These are phyloP conservation scores for Butyriboletus loyo DNA, from an alignment of 768 basidiomycete species.

Conservation along the genomic window DNA sequence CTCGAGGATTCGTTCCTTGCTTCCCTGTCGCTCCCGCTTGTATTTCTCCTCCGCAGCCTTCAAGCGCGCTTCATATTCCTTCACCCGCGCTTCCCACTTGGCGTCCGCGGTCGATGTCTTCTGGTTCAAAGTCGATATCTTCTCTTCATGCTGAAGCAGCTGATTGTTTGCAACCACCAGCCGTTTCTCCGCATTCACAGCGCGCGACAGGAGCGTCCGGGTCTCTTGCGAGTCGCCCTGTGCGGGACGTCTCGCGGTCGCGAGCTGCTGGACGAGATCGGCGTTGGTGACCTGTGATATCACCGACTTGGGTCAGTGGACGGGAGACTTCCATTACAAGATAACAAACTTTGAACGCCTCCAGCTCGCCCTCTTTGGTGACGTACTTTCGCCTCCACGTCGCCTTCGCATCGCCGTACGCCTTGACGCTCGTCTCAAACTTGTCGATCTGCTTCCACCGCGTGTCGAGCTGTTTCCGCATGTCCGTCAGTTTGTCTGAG, in stretches of 20 bases:
- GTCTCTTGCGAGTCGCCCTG: slow-evolving; percentile 67
- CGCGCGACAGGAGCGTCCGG: slow-evolving; percentile 65
- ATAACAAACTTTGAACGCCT: slow-evolving; percentile 68
- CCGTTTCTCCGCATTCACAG: slow-evolving; percentile 83
- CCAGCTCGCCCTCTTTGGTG: slow-evolving; percentile 87
- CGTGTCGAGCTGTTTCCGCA: slow-evolving; percentile 83
- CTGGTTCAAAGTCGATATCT: slow-evolving; percentile 68
- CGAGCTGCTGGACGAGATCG: slow-evolving; percentile 72
- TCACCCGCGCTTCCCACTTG: slow-evolving; percentile 95
- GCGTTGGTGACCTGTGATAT: slow-evolving; percentile 58
- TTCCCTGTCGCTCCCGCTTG: slow-evolving; percentile 90
- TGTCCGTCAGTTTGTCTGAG: slow-evolving; percentile 67
- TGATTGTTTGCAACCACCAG: slow-evolving; percentile 84
- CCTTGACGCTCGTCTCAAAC: slow-evolving; percentile 84
- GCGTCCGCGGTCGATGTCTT: slow-evolving; percentile 69
- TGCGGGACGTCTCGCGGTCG: slow-evolving; percentile 56
- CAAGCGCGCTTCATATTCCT: slow-evolving; percentile 81
- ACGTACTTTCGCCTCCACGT: slow-evolving; percentile 80
- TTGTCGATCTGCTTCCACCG: slow-evolving; percentile 93
- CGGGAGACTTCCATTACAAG: not conserved
- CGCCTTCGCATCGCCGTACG: slow-evolving; percentile 74
- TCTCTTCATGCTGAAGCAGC: slow-evolving; percentile 79
- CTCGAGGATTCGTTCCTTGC: slow-evolving; percentile 79
- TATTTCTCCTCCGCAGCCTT: slow-evolving; percentile 87
- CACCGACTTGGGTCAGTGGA: not conserved